phyloP scores from a whole-genome alignment of 208 protist genomes.

The Hexamita inflata region DNA sequence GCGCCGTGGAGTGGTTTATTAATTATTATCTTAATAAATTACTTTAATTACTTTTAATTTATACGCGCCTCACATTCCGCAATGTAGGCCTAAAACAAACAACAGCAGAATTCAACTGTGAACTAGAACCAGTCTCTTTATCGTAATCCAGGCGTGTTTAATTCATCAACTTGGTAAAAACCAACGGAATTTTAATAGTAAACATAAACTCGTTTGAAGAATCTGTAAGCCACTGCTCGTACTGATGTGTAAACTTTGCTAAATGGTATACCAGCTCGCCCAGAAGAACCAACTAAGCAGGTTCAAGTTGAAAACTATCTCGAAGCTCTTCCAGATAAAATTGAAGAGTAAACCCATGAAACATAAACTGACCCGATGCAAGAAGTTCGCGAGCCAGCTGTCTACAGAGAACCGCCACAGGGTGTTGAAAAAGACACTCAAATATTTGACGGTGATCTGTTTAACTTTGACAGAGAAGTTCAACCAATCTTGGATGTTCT shows the following conservation, averaged over 20 bases:
- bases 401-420: background rate
- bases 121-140: too few species aligned
- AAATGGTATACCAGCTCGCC: background rate
- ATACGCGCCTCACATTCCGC: too few species aligned
- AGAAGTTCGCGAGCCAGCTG: background rate
- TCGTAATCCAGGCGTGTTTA: too few species aligned
- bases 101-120: too few species aligned
- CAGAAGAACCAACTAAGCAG: background rate
- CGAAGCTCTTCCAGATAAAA: slow-evolving; percentile 21
- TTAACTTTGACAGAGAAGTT: slow-evolving; percentile 25
- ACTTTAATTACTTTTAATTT: too few species aligned
- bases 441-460: slow-evolving; percentile 14
- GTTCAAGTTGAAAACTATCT: slow-evolving; percentile 8
- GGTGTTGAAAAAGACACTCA: background rate
- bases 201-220: background rate
- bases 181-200: too few species aligned
- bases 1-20: too few species aligned
- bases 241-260: background rate
- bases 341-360: background rate
- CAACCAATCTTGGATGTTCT: slow-evolving; percentile 24
- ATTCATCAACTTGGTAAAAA: too few species aligned
- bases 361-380: slow-evolving; percentile 26
- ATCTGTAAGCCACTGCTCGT: background rate
- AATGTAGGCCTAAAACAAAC: too few species aligned
- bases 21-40: too few species aligned